Evolutionary conservation across 441 rosid genomes (phyloP), one percentile per base, ranked within the genome.

Genomic region (Flueggea neowawraea): DNA sequence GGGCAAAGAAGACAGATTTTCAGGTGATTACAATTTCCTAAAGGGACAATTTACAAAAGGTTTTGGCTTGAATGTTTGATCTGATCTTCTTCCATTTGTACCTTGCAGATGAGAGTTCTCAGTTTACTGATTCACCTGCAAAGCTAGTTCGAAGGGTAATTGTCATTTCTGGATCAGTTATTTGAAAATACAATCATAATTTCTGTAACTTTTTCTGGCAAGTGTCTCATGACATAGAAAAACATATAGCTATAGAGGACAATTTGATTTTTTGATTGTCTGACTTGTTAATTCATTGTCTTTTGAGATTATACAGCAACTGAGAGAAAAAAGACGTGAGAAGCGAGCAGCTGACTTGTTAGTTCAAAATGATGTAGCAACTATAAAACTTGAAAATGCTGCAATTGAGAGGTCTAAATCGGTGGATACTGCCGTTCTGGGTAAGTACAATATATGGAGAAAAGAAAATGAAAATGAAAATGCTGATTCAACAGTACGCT

Each of bases 381-480:
- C 73, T 64, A 71, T 90, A 50, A 91, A 84, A 76, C 88, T 91
- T 53, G 99, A 95, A 78, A 91, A 85, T 78, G 89, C 96, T 8
- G 98, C 98, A 68, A 86, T 91, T 68, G 97, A 95, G 72, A 93
- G 89, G 41, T 88, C 99, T 32, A 91, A 88, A 71, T 86, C 95
- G 51, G 99, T 95, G 67, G 99, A 95, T 60, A 87, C 97, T 48
- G 91, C 97, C 12, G 89, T 91, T 73, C 78, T 95, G 54, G 99
- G 99, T 16, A 95, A 91, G 70, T 95, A 90, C 71, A 95, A 79
- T 76, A 73, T 91, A 69, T 95, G 99, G 99, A 86, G 97, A 74
- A 88, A 72, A 74, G 99, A 95, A 64, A 85, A 76, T 44, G 99
- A 91, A 73, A 95, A 84, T 45, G 99, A 91, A 66, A 95, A 91